These are phyloP conservation scores for Halophytophthora polymorphica DNA, from an alignment of 352 stramenopile genomes.

Conservation along the genomic window DNA sequence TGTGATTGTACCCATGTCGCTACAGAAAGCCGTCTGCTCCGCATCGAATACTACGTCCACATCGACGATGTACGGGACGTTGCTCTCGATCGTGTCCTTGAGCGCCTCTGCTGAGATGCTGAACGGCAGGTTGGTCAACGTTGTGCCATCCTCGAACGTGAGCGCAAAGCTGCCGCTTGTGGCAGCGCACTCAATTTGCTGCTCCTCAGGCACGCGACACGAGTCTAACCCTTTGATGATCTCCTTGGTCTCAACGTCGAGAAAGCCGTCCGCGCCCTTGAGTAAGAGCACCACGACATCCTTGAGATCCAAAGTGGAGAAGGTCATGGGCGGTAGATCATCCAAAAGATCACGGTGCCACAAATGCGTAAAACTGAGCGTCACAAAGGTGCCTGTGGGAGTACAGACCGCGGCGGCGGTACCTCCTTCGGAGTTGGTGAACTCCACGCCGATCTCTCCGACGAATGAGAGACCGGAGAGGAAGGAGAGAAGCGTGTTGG, in stretches of 20 bases:
- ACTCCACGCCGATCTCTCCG: conserved; percentile 40
- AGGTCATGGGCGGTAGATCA: conserved; percentile 59
- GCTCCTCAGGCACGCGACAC: conserved; percentile 56
- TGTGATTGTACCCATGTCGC: conserved; percentile 44
- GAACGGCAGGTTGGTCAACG: conserved; percentile 41
- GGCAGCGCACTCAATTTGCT: conserved; percentile 58
- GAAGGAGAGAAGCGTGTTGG: conserved; percentile 47
- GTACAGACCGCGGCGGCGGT: conserved; percentile 44
- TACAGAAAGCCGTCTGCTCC: conserved; percentile 36
- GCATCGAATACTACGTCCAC: conserved; percentile 51
- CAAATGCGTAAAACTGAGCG: conserved; percentile 49
- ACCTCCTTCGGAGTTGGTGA: conserved; percentile 25
- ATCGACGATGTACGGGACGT: conserved; percentile 57
- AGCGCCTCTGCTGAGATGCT: conserved; percentile 37
- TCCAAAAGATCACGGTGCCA: conserved; percentile 49
- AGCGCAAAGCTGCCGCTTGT: conserved; percentile 68
- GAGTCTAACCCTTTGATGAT: conserved; percentile 70
- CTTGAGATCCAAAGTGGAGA: conserved; percentile 53
- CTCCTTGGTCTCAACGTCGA: conserved; percentile 65
- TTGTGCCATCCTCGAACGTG: conserved; percentile 58
- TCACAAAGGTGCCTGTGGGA: conserved; percentile 53
- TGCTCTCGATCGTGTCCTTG: conserved; percentile 34
- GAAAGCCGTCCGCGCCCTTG: conserved; percentile 44
- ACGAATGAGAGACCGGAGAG: conserved; percentile 45
- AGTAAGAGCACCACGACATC: conserved; percentile 45